Conservation (phyloP, 2,329 filamentous ascomycete genomes). For the Fonsecaea pedrosoi region DNA sequence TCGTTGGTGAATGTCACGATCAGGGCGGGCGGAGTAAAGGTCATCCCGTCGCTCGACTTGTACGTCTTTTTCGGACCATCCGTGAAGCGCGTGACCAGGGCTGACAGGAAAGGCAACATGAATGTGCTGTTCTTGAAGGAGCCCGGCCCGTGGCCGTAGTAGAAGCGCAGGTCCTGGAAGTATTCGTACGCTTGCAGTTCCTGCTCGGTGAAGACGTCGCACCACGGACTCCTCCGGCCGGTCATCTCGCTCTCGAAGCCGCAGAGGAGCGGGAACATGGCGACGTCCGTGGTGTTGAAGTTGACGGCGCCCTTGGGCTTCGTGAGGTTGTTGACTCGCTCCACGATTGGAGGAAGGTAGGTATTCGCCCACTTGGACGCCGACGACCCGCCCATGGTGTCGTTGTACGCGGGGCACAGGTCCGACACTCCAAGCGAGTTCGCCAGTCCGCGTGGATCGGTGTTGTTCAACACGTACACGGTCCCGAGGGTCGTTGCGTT, state of each 20-base stretch:
- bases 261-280: constrained; percentile 69
- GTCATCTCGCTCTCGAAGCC: constrained; percentile 73
- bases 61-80: constrained; percentile 52
- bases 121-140: constrained; percentile 61
- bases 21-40: constrained; percentile 57
- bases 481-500: constrained; percentile 61
- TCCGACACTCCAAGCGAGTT: constrained; percentile 70
- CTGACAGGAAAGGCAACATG: constrained; percentile 68
- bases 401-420: constrained; percentile 65
- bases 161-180: constrained; percentile 71
- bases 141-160: constrained; percentile 68
- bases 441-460: constrained; percentile 60
- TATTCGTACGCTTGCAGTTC: constrained; percentile 72
- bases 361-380: constrained; percentile 57
- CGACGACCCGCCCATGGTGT: constrained; percentile 59
- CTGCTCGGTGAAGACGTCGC: constrained; percentile 65
- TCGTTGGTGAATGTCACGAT: constrained; percentile 70
- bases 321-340: constrained; percentile 62
- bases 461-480: constrained; percentile 65
- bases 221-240: constrained; percentile 67
- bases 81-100: constrained; percentile 60
- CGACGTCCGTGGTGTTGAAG: constrained; percentile 61
- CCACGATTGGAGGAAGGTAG: constrained; percentile 61
- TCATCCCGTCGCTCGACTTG: constrained; percentile 44
- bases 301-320: constrained; percentile 58